Conservation (phyloP, 495 filamentous ascomycete species). For the Neurospora intermedia region DNA sequence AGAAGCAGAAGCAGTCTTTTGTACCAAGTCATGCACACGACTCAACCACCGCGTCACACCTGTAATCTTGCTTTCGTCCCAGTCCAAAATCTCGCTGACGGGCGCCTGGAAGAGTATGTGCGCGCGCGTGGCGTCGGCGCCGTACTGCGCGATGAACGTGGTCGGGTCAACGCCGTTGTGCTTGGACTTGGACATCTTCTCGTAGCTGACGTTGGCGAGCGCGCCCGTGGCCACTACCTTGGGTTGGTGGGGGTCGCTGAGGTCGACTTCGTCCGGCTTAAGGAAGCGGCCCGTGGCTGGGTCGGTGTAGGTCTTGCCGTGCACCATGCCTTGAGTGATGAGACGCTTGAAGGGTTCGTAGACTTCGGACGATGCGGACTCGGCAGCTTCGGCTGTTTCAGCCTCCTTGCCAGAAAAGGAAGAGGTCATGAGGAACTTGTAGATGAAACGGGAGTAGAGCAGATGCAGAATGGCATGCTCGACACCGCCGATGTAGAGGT, state of each 20-base stretch:
- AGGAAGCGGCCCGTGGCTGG: slow-evolving; percentile 67
- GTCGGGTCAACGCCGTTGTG: slow-evolving; percentile 85
- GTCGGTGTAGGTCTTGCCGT: slow-evolving; percentile 72
- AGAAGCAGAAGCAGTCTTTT: slow-evolving; percentile 13
- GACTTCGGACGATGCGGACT: background rate
- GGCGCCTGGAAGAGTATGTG: slow-evolving; percentile 85
- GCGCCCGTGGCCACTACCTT: slow-evolving; percentile 48
- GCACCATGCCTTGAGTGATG: slow-evolving; percentile 86
- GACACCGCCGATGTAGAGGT: slow-evolving; percentile 78
- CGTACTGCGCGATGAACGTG: slow-evolving; percentile 56
- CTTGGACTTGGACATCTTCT: slow-evolving; percentile 97
- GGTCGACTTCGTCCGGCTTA: slow-evolving; percentile 64
- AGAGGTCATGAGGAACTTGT: slow-evolving; percentile 66
- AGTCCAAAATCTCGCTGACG: slow-evolving; percentile 70
- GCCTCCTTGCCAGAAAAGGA: slow-evolving; percentile 16
- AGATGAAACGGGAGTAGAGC: slow-evolving; percentile 85
- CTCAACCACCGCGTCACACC: slow-evolving; percentile 72
- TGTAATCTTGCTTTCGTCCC: slow-evolving; percentile 75
- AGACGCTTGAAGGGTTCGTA: slow-evolving; percentile 71
- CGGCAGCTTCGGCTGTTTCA: slow-evolving; percentile 18
- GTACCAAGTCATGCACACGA: slow-evolving; percentile 50
- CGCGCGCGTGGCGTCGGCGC: slow-evolving; percentile 73
- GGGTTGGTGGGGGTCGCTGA: slow-evolving; percentile 44
- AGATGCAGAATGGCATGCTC: slow-evolving; percentile 88
- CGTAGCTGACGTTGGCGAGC: slow-evolving; percentile 51